Evolutionary conservation across 1,284 basidiomycete genomes (phyloP).

Genomic region (Ustilago nuda): DNA sequence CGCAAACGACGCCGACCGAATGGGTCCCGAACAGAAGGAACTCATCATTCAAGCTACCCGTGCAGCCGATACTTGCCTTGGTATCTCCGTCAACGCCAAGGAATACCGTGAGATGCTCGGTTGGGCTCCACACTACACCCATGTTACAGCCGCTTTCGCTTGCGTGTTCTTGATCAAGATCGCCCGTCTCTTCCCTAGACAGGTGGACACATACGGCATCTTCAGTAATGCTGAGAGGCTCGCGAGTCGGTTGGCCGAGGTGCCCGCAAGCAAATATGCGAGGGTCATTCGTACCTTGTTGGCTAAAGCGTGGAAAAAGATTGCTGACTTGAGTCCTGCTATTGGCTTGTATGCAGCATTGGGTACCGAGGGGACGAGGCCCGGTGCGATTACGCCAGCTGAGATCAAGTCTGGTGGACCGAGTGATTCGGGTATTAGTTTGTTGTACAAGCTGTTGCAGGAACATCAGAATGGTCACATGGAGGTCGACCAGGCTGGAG

Average conservation of each 20-base stretch:
- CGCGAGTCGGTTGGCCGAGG: constrained; percentile 82
- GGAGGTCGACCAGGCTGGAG: constrained; percentile 3
- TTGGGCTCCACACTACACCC: constrained; percentile 91
- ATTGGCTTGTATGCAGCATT: constrained; percentile 50
- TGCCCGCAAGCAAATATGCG: constrained; percentile 74
- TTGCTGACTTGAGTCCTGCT: constrained; percentile 48
- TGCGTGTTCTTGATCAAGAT: constrained; percentile 92
- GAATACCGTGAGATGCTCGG: constrained; percentile 82
- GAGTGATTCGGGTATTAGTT: constrained; percentile 46
- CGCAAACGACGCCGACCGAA: constrained; percentile 86
- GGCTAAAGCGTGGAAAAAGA: constrained; percentile 54
- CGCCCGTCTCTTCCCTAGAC: constrained; percentile 83
- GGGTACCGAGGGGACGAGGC: constrained; percentile 43
- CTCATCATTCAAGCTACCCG: constrained; percentile 93
- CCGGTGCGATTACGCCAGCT: constrained; percentile 49
- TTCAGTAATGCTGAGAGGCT: constrained; percentile 84
- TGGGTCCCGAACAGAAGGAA: constrained; percentile 91
- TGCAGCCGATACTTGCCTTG: constrained; percentile 84
- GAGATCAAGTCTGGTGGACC: constrained; percentile 52
- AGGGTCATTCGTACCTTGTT: constrained; percentile 46
- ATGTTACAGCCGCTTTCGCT: constrained; percentile 90
- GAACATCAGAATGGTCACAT: constrained; percentile 44
- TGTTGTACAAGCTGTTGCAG: constrained; percentile 50
- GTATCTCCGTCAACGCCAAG: constrained; percentile 80
- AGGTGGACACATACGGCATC: constrained; percentile 80